Conservation (phyloP, 2,329 filamentous ascomycete genomes). For the Microascus cirrosus region DNA sequence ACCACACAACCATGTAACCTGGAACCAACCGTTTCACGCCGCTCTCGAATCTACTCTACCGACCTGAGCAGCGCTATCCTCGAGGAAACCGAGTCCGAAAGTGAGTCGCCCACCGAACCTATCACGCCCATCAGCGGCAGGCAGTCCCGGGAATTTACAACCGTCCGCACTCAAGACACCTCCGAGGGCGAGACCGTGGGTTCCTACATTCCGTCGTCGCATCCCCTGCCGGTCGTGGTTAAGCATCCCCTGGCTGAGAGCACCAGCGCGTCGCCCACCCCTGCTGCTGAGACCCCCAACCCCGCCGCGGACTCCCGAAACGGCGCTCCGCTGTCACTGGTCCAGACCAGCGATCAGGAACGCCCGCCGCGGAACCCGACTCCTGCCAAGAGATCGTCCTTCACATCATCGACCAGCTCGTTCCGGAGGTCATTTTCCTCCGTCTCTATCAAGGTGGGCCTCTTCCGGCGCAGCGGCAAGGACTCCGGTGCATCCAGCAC, state of each 20-base stretch:
- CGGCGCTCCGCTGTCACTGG: neutral
- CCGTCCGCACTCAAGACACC: slow-evolving; percentile 5
- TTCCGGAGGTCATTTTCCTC: slow-evolving; percentile 1
- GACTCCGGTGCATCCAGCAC: neutral
- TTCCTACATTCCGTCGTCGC: neutral
- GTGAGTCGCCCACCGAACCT: slow-evolving; percentile 6
- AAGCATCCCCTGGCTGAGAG: slow-evolving; percentile 1
- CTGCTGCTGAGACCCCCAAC: neutral
- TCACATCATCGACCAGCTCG: neutral
- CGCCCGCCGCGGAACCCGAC: neutral
- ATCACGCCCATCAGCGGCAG: slow-evolving; percentile 5
- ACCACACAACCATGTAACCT: neutral
- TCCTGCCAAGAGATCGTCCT: slow-evolving; percentile 1
- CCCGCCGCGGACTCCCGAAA: neutral
- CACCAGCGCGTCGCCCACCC: neutral
- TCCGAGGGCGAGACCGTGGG: slow-evolving; percentile 1
- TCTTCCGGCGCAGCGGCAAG: slow-evolving; percentile 1
- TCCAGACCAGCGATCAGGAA: neutral
- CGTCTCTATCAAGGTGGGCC: neutral
- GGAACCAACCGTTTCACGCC: neutral
- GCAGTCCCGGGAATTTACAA: slow-evolving; percentile 6
- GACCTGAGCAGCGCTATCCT: slow-evolving; percentile 4
- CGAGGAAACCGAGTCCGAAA: slow-evolving; percentile 6
- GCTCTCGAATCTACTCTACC: slow-evolving; percentile 1
- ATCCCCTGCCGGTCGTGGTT: neutral